Evolutionary conservation across 2,329 filamentous ascomycete genomes (phyloP), one percentile per base, ranked within the genome.

Genomic region (Gnomoniopsis sp.): DNA sequence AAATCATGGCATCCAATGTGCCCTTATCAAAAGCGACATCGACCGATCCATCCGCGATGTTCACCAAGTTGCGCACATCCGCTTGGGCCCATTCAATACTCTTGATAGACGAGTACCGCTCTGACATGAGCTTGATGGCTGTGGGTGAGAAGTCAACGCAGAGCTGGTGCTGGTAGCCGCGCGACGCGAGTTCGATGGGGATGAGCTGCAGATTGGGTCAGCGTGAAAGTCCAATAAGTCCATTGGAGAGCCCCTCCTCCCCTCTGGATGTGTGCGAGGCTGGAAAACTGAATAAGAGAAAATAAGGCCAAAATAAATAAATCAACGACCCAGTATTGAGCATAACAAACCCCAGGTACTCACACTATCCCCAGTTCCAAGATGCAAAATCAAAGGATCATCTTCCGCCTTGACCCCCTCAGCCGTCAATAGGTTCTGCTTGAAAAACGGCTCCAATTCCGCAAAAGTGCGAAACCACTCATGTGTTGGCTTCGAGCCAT

Each of bases 321-420:
- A n/a, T n/a, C n/a, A n/a, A n/a, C n/a, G n/a, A n/a, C n/a, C n/a
- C n/a, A n/a, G n/a, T n/a, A n/a, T n/a, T n/a, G n/a, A n/a, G n/a
- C n/a, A n/a, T n/a, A n/a, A n/a, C n/a, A n/a, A n/a, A n/a, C n/a
- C n/a, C n/a, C n/a, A n/a, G n/a, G n/a, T n/a, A n/a, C 73, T 21
- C 66, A 84, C 82, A 67, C 82, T 85, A 63, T 85, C 81, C 8
- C 83, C 83, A 10, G 77, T 83, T 0, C 82, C 83, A 4, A 86
- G 70, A 67, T 86, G 82, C 15, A 86, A 65, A n/a, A 86, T 77
- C 12, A 68, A 60, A 0, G 77, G 77, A 17, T 71, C 65, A n/a
- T 69, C 65, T 0, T 69, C 63, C 0, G 73, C 61, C 11, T 60
- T 61, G 17, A 66, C 64, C 1, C 65, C 59, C 1, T 62, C 56